A percentile compares a stretch with the other conserved stretches of the same genome.
Evolutionary conservation across 2,329 filamentous ascomycete species (phyloP).

Genomic region (Pyricularia grisea): DNA sequence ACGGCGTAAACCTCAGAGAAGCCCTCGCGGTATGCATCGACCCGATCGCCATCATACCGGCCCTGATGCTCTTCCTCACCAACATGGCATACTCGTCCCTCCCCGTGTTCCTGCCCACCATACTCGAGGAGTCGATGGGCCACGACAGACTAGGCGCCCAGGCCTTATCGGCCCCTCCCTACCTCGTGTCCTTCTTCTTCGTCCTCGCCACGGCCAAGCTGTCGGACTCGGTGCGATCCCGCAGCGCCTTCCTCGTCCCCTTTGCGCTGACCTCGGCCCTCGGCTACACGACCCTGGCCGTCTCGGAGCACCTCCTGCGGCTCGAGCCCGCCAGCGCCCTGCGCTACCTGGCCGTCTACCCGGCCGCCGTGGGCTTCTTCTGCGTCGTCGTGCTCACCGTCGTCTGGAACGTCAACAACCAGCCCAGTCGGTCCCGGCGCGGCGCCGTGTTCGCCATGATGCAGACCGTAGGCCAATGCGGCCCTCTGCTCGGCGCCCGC

Average conservation of each 20-base stretch:
- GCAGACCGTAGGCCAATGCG: conserved; percentile 74
- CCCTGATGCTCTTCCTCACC: conserved; percentile 76
- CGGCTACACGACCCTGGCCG: conserved; percentile 50
- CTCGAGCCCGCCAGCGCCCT: conserved; percentile 25
- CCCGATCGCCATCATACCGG: conserved; percentile 65
- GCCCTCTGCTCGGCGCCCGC: conserved; percentile 60
- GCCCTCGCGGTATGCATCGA: conserved; percentile 51
- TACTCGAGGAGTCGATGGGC: conserved; percentile 65
- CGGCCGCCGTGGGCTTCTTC: conserved; percentile 74
- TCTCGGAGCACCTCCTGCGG: conserved; percentile 32
- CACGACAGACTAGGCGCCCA: conserved; percentile 60
- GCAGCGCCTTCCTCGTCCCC: conserved; percentile 57
- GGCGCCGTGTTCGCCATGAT: conserved; percentile 65
- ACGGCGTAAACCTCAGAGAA: conserved; percentile 42
- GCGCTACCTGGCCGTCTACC: conserved; percentile 69
- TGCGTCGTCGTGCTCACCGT: conserved; percentile 75
- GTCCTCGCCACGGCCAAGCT: conserved; percentile 64
- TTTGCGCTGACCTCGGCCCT: conserved; percentile 57
- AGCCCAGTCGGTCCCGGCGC: conserved; percentile 54
- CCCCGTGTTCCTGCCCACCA: conserved; percentile 79
- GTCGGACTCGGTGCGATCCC: conserved; percentile 57
- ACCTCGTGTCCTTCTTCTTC: conserved; percentile 62
- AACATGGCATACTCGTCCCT: conserved; percentile 85
- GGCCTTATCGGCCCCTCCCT: conserved; percentile 73
- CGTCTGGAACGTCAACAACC: conserved; percentile 85